Evolutionary conservation across 2,329 filamentous ascomycete species (phyloP).

Genomic region (Colletotrichum acutatum): DNA sequence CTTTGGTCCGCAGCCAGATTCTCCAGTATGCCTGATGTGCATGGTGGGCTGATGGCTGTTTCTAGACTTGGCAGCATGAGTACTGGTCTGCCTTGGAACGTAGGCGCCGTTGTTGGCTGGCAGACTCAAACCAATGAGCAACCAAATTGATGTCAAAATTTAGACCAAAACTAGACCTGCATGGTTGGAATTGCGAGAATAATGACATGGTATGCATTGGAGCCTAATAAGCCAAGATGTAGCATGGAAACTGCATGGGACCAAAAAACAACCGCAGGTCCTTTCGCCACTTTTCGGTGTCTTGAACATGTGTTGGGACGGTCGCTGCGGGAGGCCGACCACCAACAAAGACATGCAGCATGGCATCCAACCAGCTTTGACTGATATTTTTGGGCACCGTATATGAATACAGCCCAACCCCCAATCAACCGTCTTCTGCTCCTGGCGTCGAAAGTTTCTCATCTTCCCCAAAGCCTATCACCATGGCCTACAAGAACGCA

Average conservation of each 20-base stretch:
- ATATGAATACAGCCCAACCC: neutral
- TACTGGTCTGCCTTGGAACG: too few species aligned
- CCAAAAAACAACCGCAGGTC: neutral
- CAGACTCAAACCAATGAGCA: neutral
- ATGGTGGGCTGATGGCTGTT: too few species aligned
- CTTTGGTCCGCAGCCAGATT: too few species aligned
- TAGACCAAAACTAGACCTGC: neutral
- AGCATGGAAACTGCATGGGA: neutral
- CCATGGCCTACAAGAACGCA: neutral
- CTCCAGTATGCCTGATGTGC: too few species aligned
- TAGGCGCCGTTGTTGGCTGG: too few species aligned
- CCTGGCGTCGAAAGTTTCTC: neutral
- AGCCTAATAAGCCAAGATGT: neutral
- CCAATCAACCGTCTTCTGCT: neutral
- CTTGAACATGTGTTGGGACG: neutral
- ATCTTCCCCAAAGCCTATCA: neutral
- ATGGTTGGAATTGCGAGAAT: neutral
- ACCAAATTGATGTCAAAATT: neutral
- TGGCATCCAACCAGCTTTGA: neutral
- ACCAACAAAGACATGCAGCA: neutral
- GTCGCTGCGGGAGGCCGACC: neutral
- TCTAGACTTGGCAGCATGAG: too few species aligned
- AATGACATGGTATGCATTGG: neutral
- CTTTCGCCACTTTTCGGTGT: neutral
- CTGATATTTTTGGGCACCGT: neutral